Base-by-base conservation (phyloP, 2,329 filamentous ascomycete species). In the Cytospora chrysosperma region DNA sequence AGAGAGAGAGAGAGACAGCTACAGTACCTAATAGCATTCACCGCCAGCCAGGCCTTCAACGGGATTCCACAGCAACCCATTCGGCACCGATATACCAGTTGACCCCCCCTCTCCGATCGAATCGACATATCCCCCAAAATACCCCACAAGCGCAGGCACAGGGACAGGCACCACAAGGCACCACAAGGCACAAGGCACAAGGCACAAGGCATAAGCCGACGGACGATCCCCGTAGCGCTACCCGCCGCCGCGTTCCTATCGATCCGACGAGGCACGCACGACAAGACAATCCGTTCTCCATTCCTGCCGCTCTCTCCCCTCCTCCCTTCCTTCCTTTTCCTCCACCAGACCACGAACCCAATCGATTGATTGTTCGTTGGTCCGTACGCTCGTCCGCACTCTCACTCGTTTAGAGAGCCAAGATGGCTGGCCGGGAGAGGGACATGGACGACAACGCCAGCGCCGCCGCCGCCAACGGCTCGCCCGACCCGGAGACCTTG, bases 401-500 rank as follows among this genome's bases (percentile, higher is more conserved):
- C 12, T 47, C 43, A 47, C 21, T 47, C 10, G n/a, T 47, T 24
- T 24, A 24, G 43, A 47, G n/a, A 21, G 40, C 47, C 67, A 70
- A 52, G 65, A 85, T 85, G 82, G 77, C 78, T 64, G 80, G 82
- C 70, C 76, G 77, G 65, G 77, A 80, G 59, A 78, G 78, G 62
- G 79, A 82, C 27, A 75, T 57, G 61, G 64, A 61, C 37, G 59
- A 61, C 12, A 61, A 55, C 47, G 51, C 34, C 40, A 47, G 6
- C n/a, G 10, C 78, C 56, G 78, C 81, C 47, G 77, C 79, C 53
- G 69, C 70, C 68, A 81, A 84, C 67, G 84, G 84, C 72, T 80
- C 81, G 40, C 83, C 91, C 61, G 94, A 98, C 77, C 95, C 95
- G 4, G 93, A 96, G 78, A 86, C 89, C 66, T 84, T 98, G 59